phyloP scores from a whole-genome alignment of 1,284 basidiomycete species.

The Tilletia indica region DNA sequence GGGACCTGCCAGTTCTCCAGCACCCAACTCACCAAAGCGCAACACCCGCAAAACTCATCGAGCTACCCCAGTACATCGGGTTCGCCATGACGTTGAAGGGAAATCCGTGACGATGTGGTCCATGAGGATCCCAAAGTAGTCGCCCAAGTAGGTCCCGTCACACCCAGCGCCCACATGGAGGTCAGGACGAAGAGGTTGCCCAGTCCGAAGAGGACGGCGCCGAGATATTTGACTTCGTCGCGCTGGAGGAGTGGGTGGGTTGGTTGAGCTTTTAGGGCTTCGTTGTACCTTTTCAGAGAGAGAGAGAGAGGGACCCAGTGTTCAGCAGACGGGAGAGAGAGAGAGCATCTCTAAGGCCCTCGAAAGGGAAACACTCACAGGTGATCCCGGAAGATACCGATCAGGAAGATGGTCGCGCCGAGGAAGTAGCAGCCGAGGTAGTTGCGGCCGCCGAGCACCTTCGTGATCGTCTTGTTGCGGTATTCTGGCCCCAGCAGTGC shows the following conservation, averaged over 20 bases:
- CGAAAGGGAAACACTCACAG: conserved; percentile 63
- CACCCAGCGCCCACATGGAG: conserved; percentile 85
- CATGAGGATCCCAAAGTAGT: conserved; percentile 99
- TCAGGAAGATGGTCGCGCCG: conserved; percentile 81
- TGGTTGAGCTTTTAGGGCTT: conserved; percentile 73
- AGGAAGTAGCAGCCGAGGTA: conserved; percentile 83
- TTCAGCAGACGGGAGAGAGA: background rate
- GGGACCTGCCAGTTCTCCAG: background rate
- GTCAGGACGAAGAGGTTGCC: conserved; percentile 65
- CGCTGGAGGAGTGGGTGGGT: conserved; percentile 59
- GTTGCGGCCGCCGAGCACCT: conserved; percentile 40
- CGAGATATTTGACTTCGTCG: conserved; percentile 66
- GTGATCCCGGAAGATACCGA: conserved; percentile 79
- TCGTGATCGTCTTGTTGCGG: conserved; percentile 51
- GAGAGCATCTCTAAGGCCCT: no score
- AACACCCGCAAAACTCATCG: conserved; percentile 50
- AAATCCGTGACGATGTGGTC: conserved; percentile 73
- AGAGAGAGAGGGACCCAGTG: background rate
- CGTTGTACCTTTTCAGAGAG: conserved; percentile 69
- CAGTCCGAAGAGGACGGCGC: conserved; percentile 67
- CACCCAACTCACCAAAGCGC: conserved; percentile 41
- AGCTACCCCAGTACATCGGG: conserved; percentile 77
- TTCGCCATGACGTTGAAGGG: conserved; percentile 87
- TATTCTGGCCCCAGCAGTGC: conserved; percentile 32
- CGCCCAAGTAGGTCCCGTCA: conserved; percentile 78